Base-by-base conservation (phyloP, 169 alveolate genomes). In the Plasmodium coatneyi region DNA sequence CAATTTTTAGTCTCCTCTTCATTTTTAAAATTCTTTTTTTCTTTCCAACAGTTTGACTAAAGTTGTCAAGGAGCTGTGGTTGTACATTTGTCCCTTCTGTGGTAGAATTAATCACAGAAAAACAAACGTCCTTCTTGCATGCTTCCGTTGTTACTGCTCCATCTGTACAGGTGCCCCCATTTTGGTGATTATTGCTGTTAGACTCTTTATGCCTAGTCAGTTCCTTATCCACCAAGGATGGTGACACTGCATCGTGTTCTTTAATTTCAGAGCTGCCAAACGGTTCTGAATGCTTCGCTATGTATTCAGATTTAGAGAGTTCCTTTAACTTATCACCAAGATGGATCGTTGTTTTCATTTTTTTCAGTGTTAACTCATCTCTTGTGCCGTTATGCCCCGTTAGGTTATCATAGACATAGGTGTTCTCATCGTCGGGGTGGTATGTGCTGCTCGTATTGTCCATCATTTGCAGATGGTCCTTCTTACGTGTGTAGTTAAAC, bases 1-100 rank as follows among this genome's bases (percentile, higher is more conserved):
- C 34, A 39, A 60, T 1, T 82, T 52, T 32, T 16, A 32, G 19
- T 54, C 56, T 54, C 71, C 25, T 82, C 41, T 56, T 56, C 16
- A 81, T 81, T 41, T 71, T 83, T 25, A 12, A 52, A 22, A 30
- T n/a, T 83, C 43, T 70, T 66, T 83, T 83, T 71, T 71, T 83
- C 74, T 39, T 70, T 30, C 46, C 30, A 70, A 71, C 34, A 22
- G 92, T 83, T 83, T 83, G 92, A 71, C 82, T 39, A 39, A 28
- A 83, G 19, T 83, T 83, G 19, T 83, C 82, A 14, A 83, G 43
- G 30, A 83, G 39, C n/a, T 54, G 41, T 16, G 30, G 79, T 81
- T 28, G 25, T 28, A 54, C 34, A 16, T 30, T 54, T 81, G 78
- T 22, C 32, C 43, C 39, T 81, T 30, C 41, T 14, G 19, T 30